Evolutionary conservation across 2,329 filamentous ascomycete genomes (phyloP).

Genomic region (Xylaria sp.): DNA sequence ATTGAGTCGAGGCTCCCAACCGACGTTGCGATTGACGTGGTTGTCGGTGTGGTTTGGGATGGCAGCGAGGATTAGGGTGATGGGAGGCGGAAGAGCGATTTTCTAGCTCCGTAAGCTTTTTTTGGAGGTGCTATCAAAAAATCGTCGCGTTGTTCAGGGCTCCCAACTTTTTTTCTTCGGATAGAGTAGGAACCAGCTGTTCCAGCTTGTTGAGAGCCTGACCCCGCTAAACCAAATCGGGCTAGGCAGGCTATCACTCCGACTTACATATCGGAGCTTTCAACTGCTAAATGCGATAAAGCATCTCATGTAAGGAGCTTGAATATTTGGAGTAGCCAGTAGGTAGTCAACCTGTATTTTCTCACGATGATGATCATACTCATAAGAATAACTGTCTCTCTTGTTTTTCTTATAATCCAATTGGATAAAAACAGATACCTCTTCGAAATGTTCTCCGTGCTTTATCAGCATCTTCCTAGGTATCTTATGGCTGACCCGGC

Average conservation of each 20-base stretch:
- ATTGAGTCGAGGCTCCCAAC: slow-evolving; percentile 22
- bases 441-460: too few species aligned
- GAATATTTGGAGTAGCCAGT: too few species aligned
- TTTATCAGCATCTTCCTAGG: too few species aligned
- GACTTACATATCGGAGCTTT: slow-evolving; percentile 14
- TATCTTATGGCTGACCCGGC: too few species aligned
- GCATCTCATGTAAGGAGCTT: neutral
- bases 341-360: too few species aligned
- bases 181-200: slow-evolving; percentile 20
- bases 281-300: neutral
- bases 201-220: slow-evolving; percentile 31
- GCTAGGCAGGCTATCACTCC: slow-evolving; percentile 9
- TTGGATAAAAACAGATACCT: too few species aligned
- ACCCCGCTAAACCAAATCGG: slow-evolving; percentile 17
- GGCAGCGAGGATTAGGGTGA: slow-evolving; percentile 6
- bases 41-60: slow-evolving; percentile 8
- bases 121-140: slow-evolving; percentile 24
- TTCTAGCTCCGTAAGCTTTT: slow-evolving; percentile 34
- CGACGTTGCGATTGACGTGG: slow-evolving; percentile 24
- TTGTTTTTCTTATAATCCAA: too few species aligned
- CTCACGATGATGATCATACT: too few species aligned
- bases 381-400: too few species aligned
- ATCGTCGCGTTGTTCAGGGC: slow-evolving; percentile 17
- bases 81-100: slow-evolving; percentile 30
- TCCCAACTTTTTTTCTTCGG: slow-evolving; percentile 34